phyloP scores from a whole-genome alignment of 768 basidiomycete species.

The Paxillus rubicundulus region DNA sequence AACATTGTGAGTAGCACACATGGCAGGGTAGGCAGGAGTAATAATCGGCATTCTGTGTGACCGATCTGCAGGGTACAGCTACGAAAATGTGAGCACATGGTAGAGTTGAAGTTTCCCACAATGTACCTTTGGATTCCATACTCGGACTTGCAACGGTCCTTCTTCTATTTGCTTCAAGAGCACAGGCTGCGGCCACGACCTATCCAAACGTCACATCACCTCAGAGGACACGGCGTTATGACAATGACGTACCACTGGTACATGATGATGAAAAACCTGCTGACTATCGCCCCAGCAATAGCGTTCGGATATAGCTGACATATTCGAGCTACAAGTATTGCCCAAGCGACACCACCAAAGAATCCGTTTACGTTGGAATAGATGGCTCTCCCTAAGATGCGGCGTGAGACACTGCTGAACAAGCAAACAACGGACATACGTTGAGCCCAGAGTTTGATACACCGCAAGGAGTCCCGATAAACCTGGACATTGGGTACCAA shows the following conservation, averaged over 20 bases:
- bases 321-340: slow-evolving; percentile 97
- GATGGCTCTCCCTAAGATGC: slow-evolving; percentile 76
- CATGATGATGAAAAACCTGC: slow-evolving; percentile 98
- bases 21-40: slow-evolving; percentile 97
- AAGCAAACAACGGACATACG: slow-evolving; percentile 48
- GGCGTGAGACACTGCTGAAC: slow-evolving; percentile 3
- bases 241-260: slow-evolving; percentile 76
- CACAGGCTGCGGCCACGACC: slow-evolving; percentile 99
- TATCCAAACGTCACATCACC: slow-evolving; percentile 32
- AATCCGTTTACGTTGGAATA: slow-evolving; percentile 99
- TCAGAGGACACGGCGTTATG: neutral
- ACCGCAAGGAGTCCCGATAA: slow-evolving; percentile 91
- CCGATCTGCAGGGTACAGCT: slow-evolving; percentile 89
- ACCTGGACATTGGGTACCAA: slow-evolving; percentile 92
- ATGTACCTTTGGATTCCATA: slow-evolving; percentile 94
- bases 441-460: slow-evolving; percentile 98
- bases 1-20: slow-evolving; percentile 99
- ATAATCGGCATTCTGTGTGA: slow-evolving; percentile 99
- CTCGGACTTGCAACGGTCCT: slow-evolving; percentile 86
- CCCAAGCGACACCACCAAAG: slow-evolving; percentile 97
- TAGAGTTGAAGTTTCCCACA: too few relatives aligned
- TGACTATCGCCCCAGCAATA: slow-evolving; percentile 91
- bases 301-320: slow-evolving; percentile 98
- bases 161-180: slow-evolving; percentile 95
- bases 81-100: slow-evolving; percentile 3